phyloP scores from a whole-genome alignment of 2,329 filamentous ascomycete genomes.

The Xylaria sp. region DNA sequence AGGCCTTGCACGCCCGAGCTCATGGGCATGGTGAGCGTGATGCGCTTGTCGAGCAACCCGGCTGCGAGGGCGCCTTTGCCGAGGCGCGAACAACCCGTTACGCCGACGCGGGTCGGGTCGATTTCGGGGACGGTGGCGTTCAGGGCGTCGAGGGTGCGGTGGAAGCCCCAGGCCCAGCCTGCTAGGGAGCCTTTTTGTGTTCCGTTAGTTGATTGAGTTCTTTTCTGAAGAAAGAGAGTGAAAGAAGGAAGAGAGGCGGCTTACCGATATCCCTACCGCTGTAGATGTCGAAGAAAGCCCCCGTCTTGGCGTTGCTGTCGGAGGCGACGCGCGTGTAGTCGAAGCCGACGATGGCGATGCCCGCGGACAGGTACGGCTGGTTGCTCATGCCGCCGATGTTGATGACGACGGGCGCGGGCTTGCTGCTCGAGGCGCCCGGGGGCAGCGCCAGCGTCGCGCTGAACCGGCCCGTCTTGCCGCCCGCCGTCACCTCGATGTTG shows the following conservation, averaged over 20 bases:
- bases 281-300: constrained; percentile 62
- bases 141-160: constrained; percentile 63
- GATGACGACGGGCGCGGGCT: constrained; percentile 59
- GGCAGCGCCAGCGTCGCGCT: constrained; percentile 57
- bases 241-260: constrained; percentile 14
- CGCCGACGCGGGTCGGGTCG: constrained; percentile 55
- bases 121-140: constrained; percentile 61
- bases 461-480: constrained; percentile 58
- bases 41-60: constrained; percentile 62
- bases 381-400: constrained; percentile 62
- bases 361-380: constrained; percentile 58
- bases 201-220: background rate
- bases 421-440: constrained; percentile 48
- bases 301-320: constrained; percentile 61
- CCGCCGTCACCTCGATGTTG: constrained; percentile 56
- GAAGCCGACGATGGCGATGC: constrained; percentile 62
- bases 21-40: constrained; percentile 67
- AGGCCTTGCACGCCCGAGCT: constrained; percentile 66
- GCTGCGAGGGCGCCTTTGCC: constrained; percentile 66
- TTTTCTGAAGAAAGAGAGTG: background rate
- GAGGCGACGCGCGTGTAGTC: constrained; percentile 61
- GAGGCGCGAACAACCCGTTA: constrained; percentile 66
- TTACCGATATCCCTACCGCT: constrained; percentile 61
- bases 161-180: constrained; percentile 67
- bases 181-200: constrained; percentile 58